Conservation (phyloP, 2,329 filamentous ascomycete species). For the Xylariaceae sp. region DNA sequence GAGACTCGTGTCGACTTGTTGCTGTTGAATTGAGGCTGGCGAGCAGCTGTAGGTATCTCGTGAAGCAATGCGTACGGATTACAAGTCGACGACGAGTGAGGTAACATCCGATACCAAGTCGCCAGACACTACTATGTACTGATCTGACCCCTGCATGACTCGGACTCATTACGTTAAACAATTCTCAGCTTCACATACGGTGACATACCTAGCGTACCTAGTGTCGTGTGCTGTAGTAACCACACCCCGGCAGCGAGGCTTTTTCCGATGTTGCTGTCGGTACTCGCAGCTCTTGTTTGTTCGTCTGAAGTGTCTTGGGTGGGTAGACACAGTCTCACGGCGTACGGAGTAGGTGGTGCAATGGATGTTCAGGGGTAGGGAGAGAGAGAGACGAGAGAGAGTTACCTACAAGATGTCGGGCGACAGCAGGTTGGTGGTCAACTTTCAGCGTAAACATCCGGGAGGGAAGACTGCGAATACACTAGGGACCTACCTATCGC, state of each 20-base stretch:
- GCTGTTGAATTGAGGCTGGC: no score
- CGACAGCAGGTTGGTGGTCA: no score
- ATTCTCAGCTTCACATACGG: conserved; percentile 29
- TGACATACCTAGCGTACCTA: not conserved
- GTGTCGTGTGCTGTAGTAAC: conserved; percentile 17
- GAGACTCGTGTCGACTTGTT: not conserved
- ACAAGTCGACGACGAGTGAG: no score
- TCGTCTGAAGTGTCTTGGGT: conserved; percentile 13
- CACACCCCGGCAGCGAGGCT: conserved; percentile 30
- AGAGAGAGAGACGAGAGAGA: no score
- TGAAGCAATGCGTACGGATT: not conserved
- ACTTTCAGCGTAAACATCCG: not conserved
- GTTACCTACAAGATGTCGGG: no score
- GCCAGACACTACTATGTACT: not conserved
- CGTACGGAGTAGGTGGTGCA: not conserved
- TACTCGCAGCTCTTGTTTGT: conserved; percentile 25
- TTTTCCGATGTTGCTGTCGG: conserved; percentile 40
- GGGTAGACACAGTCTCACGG: not conserved
- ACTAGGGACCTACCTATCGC: not conserved
- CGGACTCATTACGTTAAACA: conserved; percentile 45
- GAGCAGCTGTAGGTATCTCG: not conserved
- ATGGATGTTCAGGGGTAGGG: not conserved
- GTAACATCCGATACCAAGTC: not conserved
- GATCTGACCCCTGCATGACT: conserved; percentile 25
- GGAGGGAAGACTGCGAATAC: not conserved